Evolutionary conservation across 352 stramenopile genomes (phyloP).

Genomic region (Phytophthora ramorum): DNA sequence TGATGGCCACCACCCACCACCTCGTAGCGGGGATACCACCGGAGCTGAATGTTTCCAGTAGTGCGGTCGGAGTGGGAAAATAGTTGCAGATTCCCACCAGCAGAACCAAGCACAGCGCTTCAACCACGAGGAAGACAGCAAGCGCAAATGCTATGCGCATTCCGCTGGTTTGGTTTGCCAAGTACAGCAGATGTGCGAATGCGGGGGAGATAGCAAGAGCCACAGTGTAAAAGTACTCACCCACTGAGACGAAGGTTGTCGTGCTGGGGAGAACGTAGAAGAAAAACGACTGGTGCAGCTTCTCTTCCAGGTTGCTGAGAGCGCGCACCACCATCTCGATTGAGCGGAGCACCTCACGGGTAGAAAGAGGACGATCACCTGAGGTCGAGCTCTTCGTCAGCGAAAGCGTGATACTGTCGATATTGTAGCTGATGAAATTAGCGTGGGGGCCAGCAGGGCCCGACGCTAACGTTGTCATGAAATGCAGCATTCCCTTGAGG

Average conservation of each 20-base stretch:
- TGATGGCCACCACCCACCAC: slow-evolving; percentile 38
- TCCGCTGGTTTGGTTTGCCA: slow-evolving; percentile 56
- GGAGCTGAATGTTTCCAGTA: slow-evolving; percentile 14
- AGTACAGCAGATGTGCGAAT: slow-evolving; percentile 63
- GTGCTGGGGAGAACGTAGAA: slow-evolving; percentile 83
- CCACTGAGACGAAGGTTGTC: slow-evolving; percentile 83
- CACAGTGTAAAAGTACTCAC: slow-evolving; percentile 88
- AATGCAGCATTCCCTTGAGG: slow-evolving; percentile 76
- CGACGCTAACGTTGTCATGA: slow-evolving; percentile 75
- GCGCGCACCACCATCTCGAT: slow-evolving; percentile 76
- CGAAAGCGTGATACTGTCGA: slow-evolving; percentile 81
- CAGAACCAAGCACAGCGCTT: slow-evolving; percentile 36
- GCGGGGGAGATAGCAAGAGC: slow-evolving; percentile 73
- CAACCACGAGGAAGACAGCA: slow-evolving; percentile 42
- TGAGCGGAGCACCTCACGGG: slow-evolving; percentile 53
- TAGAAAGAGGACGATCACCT: slow-evolving; percentile 29
- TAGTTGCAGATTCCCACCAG: slow-evolving; percentile 20
- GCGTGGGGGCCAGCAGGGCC: slow-evolving; percentile 74
- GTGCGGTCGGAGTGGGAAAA: slow-evolving; percentile 12
- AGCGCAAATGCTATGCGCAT: slow-evolving; percentile 72
- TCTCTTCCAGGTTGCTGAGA: slow-evolving; percentile 90
- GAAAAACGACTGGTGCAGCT: slow-evolving; percentile 91
- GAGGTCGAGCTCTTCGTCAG: slow-evolving; percentile 26
- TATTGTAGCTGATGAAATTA: slow-evolving; percentile 89
- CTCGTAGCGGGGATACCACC: slow-evolving; percentile 6